Evolutionary conservation across 2,329 filamentous ascomycete genomes (phyloP), one percentile per base, ranked within the genome.

Genomic region (Colletotrichum somersetense): DNA sequence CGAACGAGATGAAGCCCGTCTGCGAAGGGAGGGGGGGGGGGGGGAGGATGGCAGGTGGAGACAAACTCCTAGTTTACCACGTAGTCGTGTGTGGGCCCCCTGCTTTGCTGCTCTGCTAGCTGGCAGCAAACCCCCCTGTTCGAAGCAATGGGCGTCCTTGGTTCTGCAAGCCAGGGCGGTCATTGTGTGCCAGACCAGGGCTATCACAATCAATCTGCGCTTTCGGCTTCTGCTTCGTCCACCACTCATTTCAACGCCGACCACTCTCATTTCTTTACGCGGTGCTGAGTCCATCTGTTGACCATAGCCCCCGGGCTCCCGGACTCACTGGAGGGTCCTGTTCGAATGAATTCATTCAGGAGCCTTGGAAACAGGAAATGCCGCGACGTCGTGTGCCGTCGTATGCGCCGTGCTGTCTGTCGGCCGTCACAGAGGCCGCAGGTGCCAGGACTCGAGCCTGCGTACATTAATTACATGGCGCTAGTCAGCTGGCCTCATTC

Each of bases 401-500:
- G 62, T 66, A n/a, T 59, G 62, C 48, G 62, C 61, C 62, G 52
- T 62, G 52, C 55, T 56, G 23, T 44, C 52, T 55, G 40, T 40
- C 46, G 72, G 73, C 68, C 67, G 72, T 71, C 75, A 75, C 70
- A 77, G 74, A 75, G 74, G 74, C 73, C 74, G 76, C 71, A 83
- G 78, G 58, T 33, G 40, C 30, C 8, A 53, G 52, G 77, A 81
- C 80, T 86, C 85, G 66, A 63, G n/a, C 44, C 62, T 40, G 12
- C 12, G 38, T 40, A 40, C 38, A 14, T 38, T 38, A 1, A 40
- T 11, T 69, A 64, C 69, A 59, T 68, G 59, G 66, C 66, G 69
- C 69, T 72, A 72, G 69, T 66, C 69, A 82, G 85, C 78, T 86
- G 85, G 83, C 85, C 81, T 76, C 76, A 75, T 75, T 69, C 72